Conservation (phyloP, 2,329 filamentous ascomycete species). For the Xylaria hypoxylon region DNA sequence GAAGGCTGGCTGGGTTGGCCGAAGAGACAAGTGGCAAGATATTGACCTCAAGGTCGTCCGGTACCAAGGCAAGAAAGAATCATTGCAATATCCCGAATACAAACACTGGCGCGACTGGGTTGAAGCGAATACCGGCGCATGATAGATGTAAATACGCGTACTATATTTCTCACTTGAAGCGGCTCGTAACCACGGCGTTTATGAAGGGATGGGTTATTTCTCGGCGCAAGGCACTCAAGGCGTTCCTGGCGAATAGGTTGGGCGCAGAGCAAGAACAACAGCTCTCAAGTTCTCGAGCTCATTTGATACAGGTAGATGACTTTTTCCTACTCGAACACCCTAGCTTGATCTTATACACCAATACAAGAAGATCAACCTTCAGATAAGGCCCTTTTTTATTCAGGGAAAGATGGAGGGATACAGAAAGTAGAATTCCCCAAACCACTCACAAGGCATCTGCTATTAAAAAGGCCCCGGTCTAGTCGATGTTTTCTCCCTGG, state of each 20-base stretch:
- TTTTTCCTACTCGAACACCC: conserved; percentile 21
- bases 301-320: conserved; percentile 43
- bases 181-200: conserved; percentile 23
- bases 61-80: conserved; percentile 87
- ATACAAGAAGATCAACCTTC: conserved; percentile 21
- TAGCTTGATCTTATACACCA: conserved; percentile 29
- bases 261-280: conserved; percentile 19
- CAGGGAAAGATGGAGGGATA: background rate
- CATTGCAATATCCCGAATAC: conserved; percentile 78
- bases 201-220: conserved; percentile 2
- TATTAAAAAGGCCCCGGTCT: background rate
- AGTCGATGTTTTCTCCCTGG: conserved; percentile 1
- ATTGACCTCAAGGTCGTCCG: conserved; percentile 82
- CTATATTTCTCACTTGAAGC: conserved; percentile 17
- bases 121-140: conserved; percentile 49
- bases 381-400: background rate
- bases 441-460: too few relatives aligned
- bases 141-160: conserved; percentile 33
- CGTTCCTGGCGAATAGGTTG: conserved; percentile 28
- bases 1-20: conserved; percentile 93
- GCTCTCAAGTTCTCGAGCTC: conserved; percentile 1
- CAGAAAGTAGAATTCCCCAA: background rate
- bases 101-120: conserved; percentile 84
- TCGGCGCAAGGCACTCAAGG: conserved; percentile 20
- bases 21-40: conserved; percentile 81